Conservation (phyloP, 306 rosid genomes). For the Vachellia collinsii region DNA sequence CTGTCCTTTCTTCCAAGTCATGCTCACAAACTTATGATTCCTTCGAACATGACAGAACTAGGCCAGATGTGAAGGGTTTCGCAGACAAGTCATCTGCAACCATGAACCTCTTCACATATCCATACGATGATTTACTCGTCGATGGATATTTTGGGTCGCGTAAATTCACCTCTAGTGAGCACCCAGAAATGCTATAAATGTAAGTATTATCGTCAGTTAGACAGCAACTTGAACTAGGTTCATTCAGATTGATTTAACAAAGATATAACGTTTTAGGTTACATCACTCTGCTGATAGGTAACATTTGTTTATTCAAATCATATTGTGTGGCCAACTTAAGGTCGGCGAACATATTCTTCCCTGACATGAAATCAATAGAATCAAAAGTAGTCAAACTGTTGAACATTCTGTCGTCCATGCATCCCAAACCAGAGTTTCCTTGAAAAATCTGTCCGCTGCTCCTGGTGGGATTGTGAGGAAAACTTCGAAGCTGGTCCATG, state of each 20-base stretch:
- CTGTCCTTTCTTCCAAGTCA: not conserved
- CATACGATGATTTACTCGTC: not conserved
- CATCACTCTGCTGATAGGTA: not conserved
- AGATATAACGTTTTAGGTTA: not conserved
- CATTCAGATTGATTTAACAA: not conserved
- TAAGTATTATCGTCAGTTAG: not conserved
- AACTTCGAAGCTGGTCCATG: not conserved
- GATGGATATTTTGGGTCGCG: not conserved
- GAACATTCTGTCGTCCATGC: not conserved
- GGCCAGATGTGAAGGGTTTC: not conserved
- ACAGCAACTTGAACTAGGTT: not conserved
- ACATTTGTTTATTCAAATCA: not conserved
- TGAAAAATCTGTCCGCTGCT: not conserved
- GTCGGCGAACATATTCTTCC: not conserved
- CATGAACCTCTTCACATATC: conserved; percentile 19
- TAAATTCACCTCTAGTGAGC: not conserved
- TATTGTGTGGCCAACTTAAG: not conserved
- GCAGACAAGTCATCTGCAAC: conserved; percentile 39
- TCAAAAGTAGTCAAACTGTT: not conserved
- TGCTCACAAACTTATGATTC: not conserved
- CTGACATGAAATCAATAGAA: not conserved
- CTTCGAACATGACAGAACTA: not conserved
- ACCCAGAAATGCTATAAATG: too few species aligned
- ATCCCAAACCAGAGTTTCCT: not conserved
- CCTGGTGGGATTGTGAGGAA: not conserved